These are phyloP conservation scores for Gaultheria prostrata DNA, from an alignment of 148 eudicot species.

Conservation along the genomic window DNA sequence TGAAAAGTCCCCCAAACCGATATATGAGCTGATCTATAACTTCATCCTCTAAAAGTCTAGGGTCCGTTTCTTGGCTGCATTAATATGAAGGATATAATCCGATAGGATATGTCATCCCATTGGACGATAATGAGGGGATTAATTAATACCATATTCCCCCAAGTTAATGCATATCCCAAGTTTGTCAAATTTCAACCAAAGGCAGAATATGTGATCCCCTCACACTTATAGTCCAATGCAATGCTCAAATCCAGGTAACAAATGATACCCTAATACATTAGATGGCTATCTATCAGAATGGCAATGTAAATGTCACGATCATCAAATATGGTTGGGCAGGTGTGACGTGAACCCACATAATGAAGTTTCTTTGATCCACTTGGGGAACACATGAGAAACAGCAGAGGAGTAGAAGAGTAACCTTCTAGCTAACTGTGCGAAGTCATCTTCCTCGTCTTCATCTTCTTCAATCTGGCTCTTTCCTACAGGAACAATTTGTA, in stretches of 20 bases:
- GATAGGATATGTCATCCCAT: not conserved
- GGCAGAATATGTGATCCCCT: not conserved
- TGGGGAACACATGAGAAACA: not conserved
- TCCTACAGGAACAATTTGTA: constrained; percentile 26
- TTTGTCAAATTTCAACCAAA: not conserved
- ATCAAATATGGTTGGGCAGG: not conserved
- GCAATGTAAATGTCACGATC: not conserved
- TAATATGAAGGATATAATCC: not conserved
- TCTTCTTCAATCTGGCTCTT: constrained; percentile 46
- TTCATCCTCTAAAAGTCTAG: not conserved
- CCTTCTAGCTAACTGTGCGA: constrained; percentile 81
- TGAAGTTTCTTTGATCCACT: not conserved
- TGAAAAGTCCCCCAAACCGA: not conserved
- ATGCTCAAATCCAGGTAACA: not conserved
- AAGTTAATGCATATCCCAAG: not conserved
- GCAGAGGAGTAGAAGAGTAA: constrained; percentile 22
- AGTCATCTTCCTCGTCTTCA: constrained; percentile 92
- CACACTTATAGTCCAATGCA: not conserved
- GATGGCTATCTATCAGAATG: not conserved
- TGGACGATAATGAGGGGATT: not conserved
- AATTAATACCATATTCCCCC: not conserved
- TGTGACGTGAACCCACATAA: not conserved
- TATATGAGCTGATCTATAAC: not conserved
- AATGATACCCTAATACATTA: not conserved
- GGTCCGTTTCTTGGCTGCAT: not conserved